A percentile compares a stretch with the other conserved stretches of the same genome.
Conservation (phyloP, 345 rosid genomes). For the Rhodamnia argentea region DNA sequence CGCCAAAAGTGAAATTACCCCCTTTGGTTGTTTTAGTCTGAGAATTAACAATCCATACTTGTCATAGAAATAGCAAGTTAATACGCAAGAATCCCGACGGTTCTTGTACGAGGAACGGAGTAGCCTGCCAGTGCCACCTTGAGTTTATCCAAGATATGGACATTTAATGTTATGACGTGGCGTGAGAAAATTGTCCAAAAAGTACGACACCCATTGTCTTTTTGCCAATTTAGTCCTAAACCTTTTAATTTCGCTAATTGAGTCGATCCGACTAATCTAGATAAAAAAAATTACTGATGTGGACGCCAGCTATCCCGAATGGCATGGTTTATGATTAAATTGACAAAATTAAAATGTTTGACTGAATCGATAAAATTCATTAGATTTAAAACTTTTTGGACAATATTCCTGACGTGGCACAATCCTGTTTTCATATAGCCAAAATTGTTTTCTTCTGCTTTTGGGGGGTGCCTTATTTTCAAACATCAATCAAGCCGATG, state of each 20-base stretch:
- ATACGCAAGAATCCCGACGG: neutral
- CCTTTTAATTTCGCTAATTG: no score
- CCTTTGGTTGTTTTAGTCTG: neutral
- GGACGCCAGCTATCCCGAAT: no score
- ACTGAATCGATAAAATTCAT: no score
- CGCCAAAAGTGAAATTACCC: neutral
- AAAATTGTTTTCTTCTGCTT: neutral
- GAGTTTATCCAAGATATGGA: neutral
- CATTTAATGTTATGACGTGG: neutral
- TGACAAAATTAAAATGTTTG: no score
- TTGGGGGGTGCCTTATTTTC: neutral
- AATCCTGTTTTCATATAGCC: neutral
- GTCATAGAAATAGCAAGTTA: neutral
- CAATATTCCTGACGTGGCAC: no score
- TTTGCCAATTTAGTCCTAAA: no score
- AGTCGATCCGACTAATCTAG: no score
- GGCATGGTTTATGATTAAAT: no score
- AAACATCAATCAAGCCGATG: neutral
- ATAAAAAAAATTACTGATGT: no score
- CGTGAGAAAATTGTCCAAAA: no score
- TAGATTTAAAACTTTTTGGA: no score
- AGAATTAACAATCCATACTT: neutral
- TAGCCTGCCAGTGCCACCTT: neutral
- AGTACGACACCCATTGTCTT: no score
- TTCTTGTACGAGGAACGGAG: neutral